phyloP scores from a whole-genome alignment of 2,329 filamentous ascomycete genomes.

The Trichoderma sp. region DNA sequence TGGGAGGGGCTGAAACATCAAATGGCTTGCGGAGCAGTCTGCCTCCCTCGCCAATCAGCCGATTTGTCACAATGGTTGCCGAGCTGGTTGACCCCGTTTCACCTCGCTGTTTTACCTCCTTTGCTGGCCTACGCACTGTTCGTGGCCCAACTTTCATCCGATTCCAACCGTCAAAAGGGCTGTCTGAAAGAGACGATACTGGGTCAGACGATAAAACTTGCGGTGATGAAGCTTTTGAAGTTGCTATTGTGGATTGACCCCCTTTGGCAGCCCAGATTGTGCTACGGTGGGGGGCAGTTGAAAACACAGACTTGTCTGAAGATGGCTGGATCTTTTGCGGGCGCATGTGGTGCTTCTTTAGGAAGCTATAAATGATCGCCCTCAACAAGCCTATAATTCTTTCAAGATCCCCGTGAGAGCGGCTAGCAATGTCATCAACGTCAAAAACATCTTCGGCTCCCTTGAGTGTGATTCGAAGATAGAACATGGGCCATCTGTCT shows the following conservation, averaged over 20 bases:
- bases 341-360: conserved; percentile 68
- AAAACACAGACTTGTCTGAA: conserved; percentile 26
- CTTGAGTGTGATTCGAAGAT: conserved; percentile 59
- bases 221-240: conserved; percentile 18
- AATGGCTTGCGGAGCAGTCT: conserved; percentile 46
- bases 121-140: neutral
- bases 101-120: neutral
- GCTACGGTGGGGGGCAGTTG: conserved; percentile 25
- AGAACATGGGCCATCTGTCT: conserved; percentile 88
- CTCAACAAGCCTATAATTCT: conserved; percentile 57
- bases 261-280: conserved; percentile 22
- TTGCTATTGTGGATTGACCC: neutral
- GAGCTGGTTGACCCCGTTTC: neutral
- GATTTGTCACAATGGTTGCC: neutral
- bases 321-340: conserved; percentile 41
- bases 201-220: conserved; percentile 14
- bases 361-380: conserved; percentile 68
- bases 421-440: conserved; percentile 40
- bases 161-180: conserved; percentile 39
- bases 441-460: conserved; percentile 33
- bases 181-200: conserved; percentile 15
- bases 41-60: conserved; percentile 41
- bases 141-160: conserved; percentile 32
- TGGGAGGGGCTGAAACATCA: conserved; percentile 28
- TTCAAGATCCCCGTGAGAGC: conserved; percentile 48